Percentiles rank a stretch among this genome's conserved stretches.
Conservation (phyloP, 2,329 filamentous ascomycete species). For the Aspergillus luchuensis region DNA sequence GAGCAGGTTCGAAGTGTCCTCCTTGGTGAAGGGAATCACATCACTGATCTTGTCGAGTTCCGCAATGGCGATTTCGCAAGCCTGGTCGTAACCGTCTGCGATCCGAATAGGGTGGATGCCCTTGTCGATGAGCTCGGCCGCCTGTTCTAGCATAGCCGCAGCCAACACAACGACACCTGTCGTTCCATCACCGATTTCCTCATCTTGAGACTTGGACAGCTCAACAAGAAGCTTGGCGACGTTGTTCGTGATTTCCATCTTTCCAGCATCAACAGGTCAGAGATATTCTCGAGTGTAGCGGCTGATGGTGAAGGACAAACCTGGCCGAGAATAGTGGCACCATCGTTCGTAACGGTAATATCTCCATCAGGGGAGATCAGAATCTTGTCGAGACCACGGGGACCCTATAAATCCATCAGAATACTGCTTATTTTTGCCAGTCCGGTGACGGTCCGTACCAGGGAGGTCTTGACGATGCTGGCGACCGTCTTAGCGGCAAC, state of each 20-base stretch:
- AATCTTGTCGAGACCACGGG: constrained; percentile 97
- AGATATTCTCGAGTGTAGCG: background rate
- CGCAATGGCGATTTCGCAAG: constrained; percentile 92
- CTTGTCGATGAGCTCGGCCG: constrained; percentile 97
- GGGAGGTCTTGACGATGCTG: constrained; percentile 94
- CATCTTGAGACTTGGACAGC: constrained; percentile 96
- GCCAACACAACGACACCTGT: constrained; percentile 96
- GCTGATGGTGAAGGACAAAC: constrained; percentile 35
- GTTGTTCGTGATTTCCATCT: constrained; percentile 99
- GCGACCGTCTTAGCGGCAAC: constrained; percentile 93
- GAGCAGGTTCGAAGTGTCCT: constrained; percentile 80
- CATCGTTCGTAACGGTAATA: constrained; percentile 99
- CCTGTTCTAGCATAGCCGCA: constrained; percentile 92
- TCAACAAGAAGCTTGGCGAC: constrained; percentile 96
- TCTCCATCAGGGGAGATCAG: constrained; percentile 97
- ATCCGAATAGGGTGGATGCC: constrained; percentile 98
- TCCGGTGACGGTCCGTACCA: constrained; percentile 54
- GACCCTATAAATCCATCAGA: constrained; percentile 58
- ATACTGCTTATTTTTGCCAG: constrained; percentile 1
- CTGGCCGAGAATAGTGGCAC: constrained; percentile 90
- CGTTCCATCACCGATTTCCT: constrained; percentile 97
- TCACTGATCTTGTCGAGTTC: constrained; percentile 94
- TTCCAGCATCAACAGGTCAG: constrained; percentile 14
- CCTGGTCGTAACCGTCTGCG: constrained; percentile 96
- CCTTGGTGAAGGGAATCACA: constrained; percentile 78